Evolutionary conservation across 1,284 basidiomycete genomes (phyloP), one percentile per base, ranked within the genome.

Genomic region (Cryptococcus deneoformans): DNA sequence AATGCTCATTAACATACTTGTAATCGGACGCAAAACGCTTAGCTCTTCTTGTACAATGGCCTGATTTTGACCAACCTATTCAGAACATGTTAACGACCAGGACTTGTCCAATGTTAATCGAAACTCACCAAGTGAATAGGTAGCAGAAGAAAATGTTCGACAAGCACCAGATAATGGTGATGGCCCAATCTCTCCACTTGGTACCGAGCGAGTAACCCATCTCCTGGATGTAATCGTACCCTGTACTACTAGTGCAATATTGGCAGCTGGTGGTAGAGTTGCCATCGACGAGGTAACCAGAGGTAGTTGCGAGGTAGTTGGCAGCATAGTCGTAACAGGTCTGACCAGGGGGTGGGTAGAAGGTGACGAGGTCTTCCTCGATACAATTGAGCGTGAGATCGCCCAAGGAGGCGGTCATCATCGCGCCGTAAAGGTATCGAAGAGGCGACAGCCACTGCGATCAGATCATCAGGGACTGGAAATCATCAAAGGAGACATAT

Each of bases 221-320:
- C 20, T 56, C 51, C 40, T 59, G 40, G 48, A 63, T 69, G 60
- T 70, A 71, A 51, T 46, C 51, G 51, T 74, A 63, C 11, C 75
- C 75, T 40, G 62, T 53, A n/a, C 50, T 43, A 64, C 71, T 73
- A 59, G 72, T 70, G 61, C 76, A 77, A 65, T 69, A 76, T 55
- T 78, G 72, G 67, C 80, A 77, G 40, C 67, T 59, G 14, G 68
- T 71, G 24, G 71, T 72, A 1, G 73, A 61, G 50, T 70, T 56
- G n/a, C 83, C 82, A 73, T 94, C 88, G 63, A 87, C 81, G 43
- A 96, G 75, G 77, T 96, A 96, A 0, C 90, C 93, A 3, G 86
- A 86, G 64, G 83, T 82, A 3, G 76, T 77, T 2, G 68, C 64
- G 7, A 87, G 84, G 69, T 90, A 92, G 44, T 83, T 80, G 37